phyloP scores from a whole-genome alignment of 176 grass and related monocot genomes.

The Phyllostachys edulis region DNA sequence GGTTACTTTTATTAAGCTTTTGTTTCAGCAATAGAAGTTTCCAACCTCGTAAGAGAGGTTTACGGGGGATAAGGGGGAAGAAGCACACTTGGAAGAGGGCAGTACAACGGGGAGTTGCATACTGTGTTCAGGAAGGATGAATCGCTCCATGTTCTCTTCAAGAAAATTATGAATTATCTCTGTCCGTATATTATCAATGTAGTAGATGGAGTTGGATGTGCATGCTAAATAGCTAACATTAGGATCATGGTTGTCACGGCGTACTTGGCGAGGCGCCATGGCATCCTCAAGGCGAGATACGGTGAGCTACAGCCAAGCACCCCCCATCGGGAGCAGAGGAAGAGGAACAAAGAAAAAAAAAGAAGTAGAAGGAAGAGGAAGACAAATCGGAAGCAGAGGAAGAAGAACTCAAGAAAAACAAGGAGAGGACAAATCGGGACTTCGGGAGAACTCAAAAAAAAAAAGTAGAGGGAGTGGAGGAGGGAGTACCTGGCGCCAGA shows the following conservation, averaged over 20 bases:
- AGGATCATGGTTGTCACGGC: not conserved
- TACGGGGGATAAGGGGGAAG: not conserved
- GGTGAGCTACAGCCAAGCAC: too few species aligned
- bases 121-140: not conserved
- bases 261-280: too few species aligned
- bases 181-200: not conserved
- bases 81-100: not conserved
- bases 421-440: too few species aligned
- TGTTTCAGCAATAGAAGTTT: slow-evolving; percentile 27
- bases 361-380: too few species aligned
- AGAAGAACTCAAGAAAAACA: too few species aligned
- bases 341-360: too few species aligned
- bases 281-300: too few species aligned
- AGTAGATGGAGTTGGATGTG: slow-evolving; percentile 10
- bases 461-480: too few species aligned
- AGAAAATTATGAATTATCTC: not conserved
- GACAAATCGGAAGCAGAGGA: not conserved
- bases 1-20: not conserved
- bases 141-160: not conserved
- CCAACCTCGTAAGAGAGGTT: slow-evolving; percentile 8
- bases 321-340: too few species aligned
- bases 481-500: too few species aligned
- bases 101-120: not conserved
- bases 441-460: too few species aligned
- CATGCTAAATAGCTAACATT: not conserved